Percentiles rank a stretch among this genome's conserved stretches.
Conservation (phyloP, 2,329 filamentous ascomycete genomes). For the Fusarium mexicanum region DNA sequence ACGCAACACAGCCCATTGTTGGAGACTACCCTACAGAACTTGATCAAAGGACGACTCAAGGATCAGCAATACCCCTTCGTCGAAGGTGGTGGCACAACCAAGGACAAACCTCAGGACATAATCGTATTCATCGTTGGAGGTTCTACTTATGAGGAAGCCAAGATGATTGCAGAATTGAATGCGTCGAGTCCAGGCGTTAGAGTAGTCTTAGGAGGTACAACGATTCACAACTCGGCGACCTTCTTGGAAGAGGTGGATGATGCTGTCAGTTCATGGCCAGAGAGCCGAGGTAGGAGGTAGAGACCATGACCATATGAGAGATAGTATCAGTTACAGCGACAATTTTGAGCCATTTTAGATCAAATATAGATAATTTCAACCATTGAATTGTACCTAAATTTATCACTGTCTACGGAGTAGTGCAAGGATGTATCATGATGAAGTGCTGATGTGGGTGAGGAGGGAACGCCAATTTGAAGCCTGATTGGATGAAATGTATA, state of each 20-base stretch:
- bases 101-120: constrained; percentile 96
- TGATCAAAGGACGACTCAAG: constrained; percentile 89
- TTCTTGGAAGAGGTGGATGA: constrained; percentile 95
- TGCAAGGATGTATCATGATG: background rate
- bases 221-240: constrained; percentile 84
- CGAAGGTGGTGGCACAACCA: constrained; percentile 84
- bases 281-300: constrained; percentile 54
- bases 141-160: constrained; percentile 95
- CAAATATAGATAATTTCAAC: background rate
- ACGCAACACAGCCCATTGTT: constrained; percentile 94
- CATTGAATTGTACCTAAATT: background rate
- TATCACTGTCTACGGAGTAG: background rate
- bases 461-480: background rate
- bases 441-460: background rate
- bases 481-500: constrained; percentile 7
- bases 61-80: constrained; percentile 94
- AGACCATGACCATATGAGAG: background rate
- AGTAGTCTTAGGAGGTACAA: constrained; percentile 88
- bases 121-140: constrained; percentile 95
- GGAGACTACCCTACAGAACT: constrained; percentile 86
- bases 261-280: constrained; percentile 87
- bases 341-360: background rate
- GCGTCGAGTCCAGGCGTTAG: constrained; percentile 87
- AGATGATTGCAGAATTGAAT: constrained; percentile 95
- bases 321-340: constrained; percentile 14